Conservation (phyloP, 2,329 filamentous ascomycete genomes). For the Neofusicoccum umdonicola region DNA sequence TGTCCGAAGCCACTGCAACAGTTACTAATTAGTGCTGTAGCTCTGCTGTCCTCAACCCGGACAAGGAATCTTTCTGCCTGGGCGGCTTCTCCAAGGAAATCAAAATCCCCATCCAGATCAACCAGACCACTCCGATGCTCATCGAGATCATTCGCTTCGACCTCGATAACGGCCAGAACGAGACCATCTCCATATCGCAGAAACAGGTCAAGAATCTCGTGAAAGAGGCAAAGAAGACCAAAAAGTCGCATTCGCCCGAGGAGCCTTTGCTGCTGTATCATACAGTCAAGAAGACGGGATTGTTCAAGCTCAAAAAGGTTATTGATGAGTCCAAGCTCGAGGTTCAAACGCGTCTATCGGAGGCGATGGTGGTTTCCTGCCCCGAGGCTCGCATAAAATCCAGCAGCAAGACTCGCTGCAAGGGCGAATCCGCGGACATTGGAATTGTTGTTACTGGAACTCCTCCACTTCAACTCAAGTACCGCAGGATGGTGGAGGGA, state of each 20-base stretch:
- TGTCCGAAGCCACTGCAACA: background rate
- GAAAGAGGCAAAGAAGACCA: constrained; percentile 63
- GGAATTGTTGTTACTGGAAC: constrained; percentile 82
- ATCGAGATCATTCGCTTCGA: constrained; percentile 89
- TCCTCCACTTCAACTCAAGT: constrained; percentile 87
- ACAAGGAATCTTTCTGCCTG: constrained; percentile 77
- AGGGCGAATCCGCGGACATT: constrained; percentile 83
- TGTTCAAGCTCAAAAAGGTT: constrained; percentile 82
- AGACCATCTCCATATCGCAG: constrained; percentile 72
- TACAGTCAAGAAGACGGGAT: constrained; percentile 77
- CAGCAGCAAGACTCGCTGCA: constrained; percentile 68
- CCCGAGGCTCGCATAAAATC: constrained; percentile 73
- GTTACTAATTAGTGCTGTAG: constrained; percentile 39
- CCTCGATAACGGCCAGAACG: constrained; percentile 74
- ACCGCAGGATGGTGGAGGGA: constrained; percentile 82
- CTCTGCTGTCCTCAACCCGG: constrained; percentile 83
- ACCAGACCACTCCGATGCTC: constrained; percentile 83
- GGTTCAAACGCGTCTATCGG: constrained; percentile 71
- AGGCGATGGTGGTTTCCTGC: constrained; percentile 82
- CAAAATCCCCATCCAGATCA: constrained; percentile 82
- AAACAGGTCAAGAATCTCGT: constrained; percentile 74
- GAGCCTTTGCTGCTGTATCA: constrained; percentile 68
- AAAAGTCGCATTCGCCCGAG: constrained; percentile 48
- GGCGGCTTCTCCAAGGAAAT: constrained; percentile 60
- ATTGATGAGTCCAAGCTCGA: constrained; percentile 93